phyloP scores from a whole-genome alignment of 225 moss, liverwort and hornwort genomes.

The Rhytidiadelphus loreus region DNA sequence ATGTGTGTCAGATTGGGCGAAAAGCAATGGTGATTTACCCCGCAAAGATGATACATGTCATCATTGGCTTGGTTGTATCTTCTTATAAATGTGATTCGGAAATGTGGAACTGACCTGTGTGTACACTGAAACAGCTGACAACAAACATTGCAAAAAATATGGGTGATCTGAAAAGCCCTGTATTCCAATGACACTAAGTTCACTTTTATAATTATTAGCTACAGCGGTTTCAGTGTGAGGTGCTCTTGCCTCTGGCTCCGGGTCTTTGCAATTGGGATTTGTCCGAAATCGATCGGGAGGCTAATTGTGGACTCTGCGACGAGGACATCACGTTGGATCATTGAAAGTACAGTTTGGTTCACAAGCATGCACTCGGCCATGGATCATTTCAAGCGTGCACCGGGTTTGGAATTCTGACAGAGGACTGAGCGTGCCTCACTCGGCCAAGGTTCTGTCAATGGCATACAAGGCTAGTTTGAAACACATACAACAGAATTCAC shows the following conservation, averaged over 20 bases:
- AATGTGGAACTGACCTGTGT: neutral
- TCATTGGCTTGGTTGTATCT: neutral
- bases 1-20: neutral
- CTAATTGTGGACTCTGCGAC: neutral
- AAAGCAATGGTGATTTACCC: too few relatives aligned
- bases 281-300: too few relatives aligned
- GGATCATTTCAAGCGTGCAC: neutral
- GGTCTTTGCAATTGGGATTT: neutral
- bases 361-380: neutral
- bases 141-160: neutral
- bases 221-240: neutral
- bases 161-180: neutral
- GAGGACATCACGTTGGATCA: neutral
- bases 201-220: neutral
- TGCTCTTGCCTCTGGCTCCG: neutral
- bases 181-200: neutral
- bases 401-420: neutral
- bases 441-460: neutral
- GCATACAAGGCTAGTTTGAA: neutral
- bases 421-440: neutral
- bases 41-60: neutral
- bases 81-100: neutral
- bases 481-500: neutral
- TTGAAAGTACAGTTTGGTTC: neutral
- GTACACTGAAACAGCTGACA: neutral